A percentile compares a stretch with the other conserved stretches of the same genome.
phyloP scores from a whole-genome alignment of 2,329 filamentous ascomycete species.

The Seiridium cupressi region DNA sequence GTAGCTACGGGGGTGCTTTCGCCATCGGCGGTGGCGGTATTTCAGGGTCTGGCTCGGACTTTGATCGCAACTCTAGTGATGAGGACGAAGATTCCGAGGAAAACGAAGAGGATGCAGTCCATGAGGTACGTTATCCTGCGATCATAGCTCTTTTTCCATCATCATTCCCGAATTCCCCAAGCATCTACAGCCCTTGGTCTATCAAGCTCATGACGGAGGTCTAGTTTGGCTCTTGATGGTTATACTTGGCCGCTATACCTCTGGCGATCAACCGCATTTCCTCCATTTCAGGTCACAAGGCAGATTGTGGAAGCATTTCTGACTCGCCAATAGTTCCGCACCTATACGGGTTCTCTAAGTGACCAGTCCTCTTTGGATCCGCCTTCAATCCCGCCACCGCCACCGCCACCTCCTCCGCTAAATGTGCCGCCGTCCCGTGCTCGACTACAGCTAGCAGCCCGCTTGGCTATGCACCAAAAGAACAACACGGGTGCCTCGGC shows the following conservation, averaged over 20 bases:
- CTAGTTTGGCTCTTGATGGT: too few species aligned
- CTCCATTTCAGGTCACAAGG: too few species aligned
- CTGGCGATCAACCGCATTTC: too few species aligned
- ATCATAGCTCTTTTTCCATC: neutral
- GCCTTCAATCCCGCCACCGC: slow-evolving; percentile 58
- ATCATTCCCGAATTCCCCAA: neutral
- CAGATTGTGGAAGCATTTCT: neutral
- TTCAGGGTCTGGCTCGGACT: slow-evolving; percentile 59
- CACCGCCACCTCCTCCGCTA: slow-evolving; percentile 72
- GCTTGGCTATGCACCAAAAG: slow-evolving; percentile 74
- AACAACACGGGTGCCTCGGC: slow-evolving; percentile 45
- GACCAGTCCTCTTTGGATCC: slow-evolving; percentile 48
- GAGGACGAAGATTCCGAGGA: slow-evolving; percentile 94
- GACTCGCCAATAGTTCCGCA: slow-evolving; percentile 47
- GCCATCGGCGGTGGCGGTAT: slow-evolving; percentile 61
- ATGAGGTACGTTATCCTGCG: slow-evolving; percentile 54
- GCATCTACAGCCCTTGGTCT: neutral
- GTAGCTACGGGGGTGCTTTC: slow-evolving; percentile 66
- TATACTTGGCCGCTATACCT: too few species aligned
- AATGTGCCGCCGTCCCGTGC: slow-evolving; percentile 86
- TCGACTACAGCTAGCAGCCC: slow-evolving; percentile 83
- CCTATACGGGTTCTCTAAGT: slow-evolving; percentile 56
- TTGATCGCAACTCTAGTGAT: slow-evolving; percentile 83
- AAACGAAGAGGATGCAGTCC: slow-evolving; percentile 71
- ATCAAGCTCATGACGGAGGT: neutral